Evolutionary conservation across 192 early-diverging fungal genomes (phyloP).

Genomic region (Paraglomus brasilianum): DNA sequence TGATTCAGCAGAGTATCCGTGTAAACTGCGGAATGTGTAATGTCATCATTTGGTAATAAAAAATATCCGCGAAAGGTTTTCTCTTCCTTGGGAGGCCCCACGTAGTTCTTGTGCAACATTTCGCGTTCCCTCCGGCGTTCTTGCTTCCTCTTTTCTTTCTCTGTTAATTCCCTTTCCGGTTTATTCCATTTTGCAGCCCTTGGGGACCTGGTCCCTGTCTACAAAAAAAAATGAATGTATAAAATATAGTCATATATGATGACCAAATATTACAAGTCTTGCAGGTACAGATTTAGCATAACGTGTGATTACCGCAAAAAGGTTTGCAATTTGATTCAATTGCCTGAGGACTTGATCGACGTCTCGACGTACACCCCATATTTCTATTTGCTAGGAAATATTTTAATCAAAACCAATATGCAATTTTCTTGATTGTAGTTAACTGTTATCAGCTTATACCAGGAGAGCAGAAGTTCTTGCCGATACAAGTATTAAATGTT

Average conservation of each 20-base stretch:
- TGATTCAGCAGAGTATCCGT: slow-evolving; percentile 36
- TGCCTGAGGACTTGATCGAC: slow-evolving; percentile 33
- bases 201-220: background rate
- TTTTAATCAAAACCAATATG: background rate
- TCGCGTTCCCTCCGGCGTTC: slow-evolving; percentile 30
- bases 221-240: background rate
- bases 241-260: background rate
- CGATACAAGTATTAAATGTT: background rate
- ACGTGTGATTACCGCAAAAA: slow-evolving; percentile 27
- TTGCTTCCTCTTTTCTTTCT: slow-evolving; percentile 24
- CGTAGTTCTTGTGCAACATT: slow-evolving; percentile 32
- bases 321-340: slow-evolving; percentile 27
- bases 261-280: background rate
- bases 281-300: background rate
- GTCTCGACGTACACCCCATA: slow-evolving; percentile 35
- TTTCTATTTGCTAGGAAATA: slow-evolving; percentile 39
- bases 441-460: too few relatives aligned
- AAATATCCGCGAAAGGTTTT: slow-evolving; percentile 34
- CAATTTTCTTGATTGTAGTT: too few relatives aligned
- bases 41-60: slow-evolving; percentile 29
- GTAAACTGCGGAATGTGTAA: slow-evolving; percentile 35
- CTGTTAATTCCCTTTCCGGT: slow-evolving; percentile 39
- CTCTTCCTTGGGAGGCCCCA: slow-evolving; percentile 15
- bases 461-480: background rate
- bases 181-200: slow-evolving; percentile 35